Conservation (phyloP, 495 filamentous ascomycete species). For the Hypomontagnella submonticulosa region DNA sequence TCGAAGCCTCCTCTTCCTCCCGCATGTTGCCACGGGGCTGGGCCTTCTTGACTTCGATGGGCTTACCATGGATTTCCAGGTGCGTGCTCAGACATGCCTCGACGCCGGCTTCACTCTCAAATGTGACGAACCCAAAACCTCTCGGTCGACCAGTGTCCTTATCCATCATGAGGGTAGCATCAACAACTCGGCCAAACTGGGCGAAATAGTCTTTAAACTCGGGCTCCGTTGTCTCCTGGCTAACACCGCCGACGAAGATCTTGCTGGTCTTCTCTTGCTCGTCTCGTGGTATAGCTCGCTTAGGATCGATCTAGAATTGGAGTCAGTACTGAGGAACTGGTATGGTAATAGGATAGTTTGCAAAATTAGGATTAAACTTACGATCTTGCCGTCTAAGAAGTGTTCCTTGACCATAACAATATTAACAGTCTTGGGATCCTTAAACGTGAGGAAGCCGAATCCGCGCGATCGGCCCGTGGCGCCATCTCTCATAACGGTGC, state of each 20-base stretch:
- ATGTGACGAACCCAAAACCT: conserved; percentile 99
- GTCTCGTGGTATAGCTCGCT: conserved; percentile 95
- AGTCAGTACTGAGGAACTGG: conserved; percentile 16
- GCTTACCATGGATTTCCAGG: conserved; percentile 93
- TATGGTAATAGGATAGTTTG: neutral
- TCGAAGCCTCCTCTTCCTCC: conserved; percentile 84
- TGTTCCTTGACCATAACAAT: conserved; percentile 99
- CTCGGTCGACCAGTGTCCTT: conserved; percentile 96
- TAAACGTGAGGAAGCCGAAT: conserved; percentile 98
- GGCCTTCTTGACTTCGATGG: conserved; percentile 98
- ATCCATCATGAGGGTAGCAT: conserved; percentile 99
- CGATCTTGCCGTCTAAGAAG: conserved; percentile 97
- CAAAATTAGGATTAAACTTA: conserved; percentile 62
- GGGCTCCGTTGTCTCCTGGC: conserved; percentile 93
- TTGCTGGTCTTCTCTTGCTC: conserved; percentile 98
- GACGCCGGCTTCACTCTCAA: conserved; percentile 94
- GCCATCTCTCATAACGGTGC: conserved; percentile 97
- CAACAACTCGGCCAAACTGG: conserved; percentile 94
- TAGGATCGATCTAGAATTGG: conserved; percentile 85
- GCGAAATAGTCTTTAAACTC: conserved; percentile 97
- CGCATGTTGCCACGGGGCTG: conserved; percentile 95
- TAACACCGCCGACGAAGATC: conserved; percentile 98
- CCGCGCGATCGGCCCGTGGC: conserved; percentile 92
- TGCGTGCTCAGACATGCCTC: conserved; percentile 82
- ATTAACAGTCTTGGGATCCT: conserved; percentile 95